Evolutionary conservation across 2,329 filamentous ascomycete genomes (phyloP).

Genomic region (Botrytis porri): DNA sequence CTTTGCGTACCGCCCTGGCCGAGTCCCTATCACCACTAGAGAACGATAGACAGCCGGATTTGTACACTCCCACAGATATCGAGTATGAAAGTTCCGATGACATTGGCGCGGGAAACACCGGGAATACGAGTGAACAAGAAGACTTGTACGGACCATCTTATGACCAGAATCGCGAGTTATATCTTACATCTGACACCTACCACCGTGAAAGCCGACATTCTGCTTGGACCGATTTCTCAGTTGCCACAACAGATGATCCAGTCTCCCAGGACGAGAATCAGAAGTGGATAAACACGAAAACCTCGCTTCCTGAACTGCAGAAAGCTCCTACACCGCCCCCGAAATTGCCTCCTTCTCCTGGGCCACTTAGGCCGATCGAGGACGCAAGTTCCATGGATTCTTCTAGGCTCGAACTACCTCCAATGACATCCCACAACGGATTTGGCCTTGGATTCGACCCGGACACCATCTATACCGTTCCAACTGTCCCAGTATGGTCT

Average conservation of each 20-base stretch:
- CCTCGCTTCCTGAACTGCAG: slow-evolving; percentile 34
- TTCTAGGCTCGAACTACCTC: slow-evolving; percentile 27
- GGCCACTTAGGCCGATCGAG: slow-evolving; percentile 24
- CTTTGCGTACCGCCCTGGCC: slow-evolving; percentile 32
- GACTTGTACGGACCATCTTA: slow-evolving; percentile 25
- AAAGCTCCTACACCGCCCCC: slow-evolving; percentile 43
- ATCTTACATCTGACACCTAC: slow-evolving; percentile 25
- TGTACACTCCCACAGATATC: slow-evolving; percentile 36
- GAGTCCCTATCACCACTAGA: slow-evolving; percentile 25
- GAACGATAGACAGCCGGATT: slow-evolving; percentile 27
- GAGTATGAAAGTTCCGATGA: slow-evolving; percentile 37
- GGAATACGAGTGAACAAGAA: slow-evolving; percentile 24
- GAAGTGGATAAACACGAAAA: slow-evolving; percentile 13
- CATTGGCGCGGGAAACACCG: slow-evolving; percentile 21
- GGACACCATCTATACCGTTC: slow-evolving; percentile 25
- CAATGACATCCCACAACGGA: slow-evolving; percentile 30
- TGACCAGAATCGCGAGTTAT: slow-evolving; percentile 25
- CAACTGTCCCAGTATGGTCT: slow-evolving; percentile 28
- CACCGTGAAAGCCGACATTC: slow-evolving; percentile 31
- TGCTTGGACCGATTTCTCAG: slow-evolving; percentile 35
- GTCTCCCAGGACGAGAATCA: slow-evolving; percentile 25
- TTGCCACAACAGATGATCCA: slow-evolving; percentile 31
- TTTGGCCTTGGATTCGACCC: slow-evolving; percentile 28
- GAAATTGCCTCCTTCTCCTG: slow-evolving; percentile 36
- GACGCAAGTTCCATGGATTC: slow-evolving; percentile 21